Conservation (phyloP, 257 asterid species). For the Scutellaria baicalensis region DNA sequence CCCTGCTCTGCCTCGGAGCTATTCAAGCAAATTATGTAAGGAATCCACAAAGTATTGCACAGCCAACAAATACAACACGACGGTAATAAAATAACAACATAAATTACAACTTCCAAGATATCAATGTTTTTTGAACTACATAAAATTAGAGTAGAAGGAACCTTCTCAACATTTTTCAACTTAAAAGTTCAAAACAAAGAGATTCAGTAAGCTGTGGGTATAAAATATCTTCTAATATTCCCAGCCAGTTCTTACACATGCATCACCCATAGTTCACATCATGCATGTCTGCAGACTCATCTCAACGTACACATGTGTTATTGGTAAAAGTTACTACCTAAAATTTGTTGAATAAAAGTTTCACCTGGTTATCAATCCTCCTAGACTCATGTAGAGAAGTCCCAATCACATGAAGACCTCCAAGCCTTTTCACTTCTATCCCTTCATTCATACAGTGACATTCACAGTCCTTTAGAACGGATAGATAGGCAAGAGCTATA, state of each 20-base stretch:
- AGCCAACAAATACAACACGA: background rate
- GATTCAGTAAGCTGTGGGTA: background rate
- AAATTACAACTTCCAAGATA: background rate
- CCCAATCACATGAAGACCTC: constrained; percentile 97
- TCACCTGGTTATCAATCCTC: constrained; percentile 97
- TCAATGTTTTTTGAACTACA: background rate
- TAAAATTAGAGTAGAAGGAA: background rate
- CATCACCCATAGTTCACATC: background rate
- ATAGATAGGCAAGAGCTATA: constrained; percentile 78
- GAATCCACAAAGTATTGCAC: background rate
- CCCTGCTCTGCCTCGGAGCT: constrained; percentile 99
- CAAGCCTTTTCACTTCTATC: constrained; percentile 82
- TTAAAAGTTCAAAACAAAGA: background rate
- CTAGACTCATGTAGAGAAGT: constrained; percentile 97
- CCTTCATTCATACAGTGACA: constrained; percentile 81
- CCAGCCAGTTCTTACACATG: background rate
- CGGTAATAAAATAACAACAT: background rate
- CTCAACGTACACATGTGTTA: background rate
- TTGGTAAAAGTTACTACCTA: background rate
- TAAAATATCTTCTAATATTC: background rate
- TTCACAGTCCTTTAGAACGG: constrained; percentile 84
- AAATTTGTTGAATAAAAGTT: constrained; percentile 8
- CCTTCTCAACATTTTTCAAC: background rate
- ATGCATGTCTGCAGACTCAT: background rate
- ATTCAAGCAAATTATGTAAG: constrained; percentile 20